Percentiles rank a stretch among this genome's conserved stretches.
Conservation (phyloP, 2,329 filamentous ascomycete genomes). For the Fusarium poae region DNA sequence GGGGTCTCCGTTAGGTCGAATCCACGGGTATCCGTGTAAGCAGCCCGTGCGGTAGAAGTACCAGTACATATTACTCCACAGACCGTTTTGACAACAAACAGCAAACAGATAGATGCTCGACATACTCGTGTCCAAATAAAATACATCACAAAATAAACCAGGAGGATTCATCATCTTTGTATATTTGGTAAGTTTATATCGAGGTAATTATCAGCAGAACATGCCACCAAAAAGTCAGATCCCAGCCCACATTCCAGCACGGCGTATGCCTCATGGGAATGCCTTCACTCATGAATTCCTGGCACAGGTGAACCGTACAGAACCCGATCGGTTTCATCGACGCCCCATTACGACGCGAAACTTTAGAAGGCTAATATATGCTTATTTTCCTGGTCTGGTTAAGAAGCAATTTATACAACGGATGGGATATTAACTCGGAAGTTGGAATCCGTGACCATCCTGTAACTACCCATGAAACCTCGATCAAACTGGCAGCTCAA, state of each 20-base stretch:
- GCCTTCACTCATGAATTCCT: not conserved
- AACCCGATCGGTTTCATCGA: not conserved
- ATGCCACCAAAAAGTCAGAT: not conserved
- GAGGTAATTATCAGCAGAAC: not conserved
- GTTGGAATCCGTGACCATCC: not conserved
- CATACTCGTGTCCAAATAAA: not conserved
- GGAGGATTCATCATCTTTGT: too few relatives aligned
- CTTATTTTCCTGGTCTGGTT: not conserved
- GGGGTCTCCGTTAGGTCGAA: too few relatives aligned
- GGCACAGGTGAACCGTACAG: not conserved
- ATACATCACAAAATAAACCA: too few relatives aligned
- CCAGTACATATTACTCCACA: slow-evolving; percentile 25
- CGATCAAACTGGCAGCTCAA: slow-evolving; percentile 5
- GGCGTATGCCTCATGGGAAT: not conserved
- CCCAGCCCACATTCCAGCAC: not conserved
- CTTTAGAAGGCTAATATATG: not conserved
- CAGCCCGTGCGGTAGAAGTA: slow-evolving; percentile 20
- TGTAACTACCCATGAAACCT: slow-evolving; percentile 8
- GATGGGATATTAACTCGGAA: not conserved
- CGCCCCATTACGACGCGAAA: not conserved
- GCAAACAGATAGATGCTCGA: too few relatives aligned
- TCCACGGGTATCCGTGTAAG: slow-evolving; percentile 1
- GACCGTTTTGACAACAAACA: slow-evolving; percentile 19
- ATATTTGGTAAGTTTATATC: not conserved
- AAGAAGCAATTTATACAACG: not conserved